Conservation (phyloP, 1,284 basidiomycete species). For the Fomitopsis palustris region DNA sequence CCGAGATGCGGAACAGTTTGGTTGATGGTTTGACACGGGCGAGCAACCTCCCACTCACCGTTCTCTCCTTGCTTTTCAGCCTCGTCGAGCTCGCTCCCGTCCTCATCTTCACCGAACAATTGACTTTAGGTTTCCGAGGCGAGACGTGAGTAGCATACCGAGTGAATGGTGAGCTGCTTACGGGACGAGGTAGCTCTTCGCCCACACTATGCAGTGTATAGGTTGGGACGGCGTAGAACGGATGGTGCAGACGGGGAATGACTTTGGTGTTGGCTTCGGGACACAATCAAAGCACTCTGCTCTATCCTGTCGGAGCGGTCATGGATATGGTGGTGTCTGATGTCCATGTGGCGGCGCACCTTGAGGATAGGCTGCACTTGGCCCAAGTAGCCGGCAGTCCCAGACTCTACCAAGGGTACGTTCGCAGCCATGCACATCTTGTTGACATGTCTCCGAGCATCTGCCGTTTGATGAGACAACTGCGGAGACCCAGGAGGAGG, state of each 20-base stretch:
- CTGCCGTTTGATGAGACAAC: conserved; percentile 34
- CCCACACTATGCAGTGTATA: conserved; percentile 99
- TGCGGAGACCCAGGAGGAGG: background rate
- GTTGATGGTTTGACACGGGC: background rate
- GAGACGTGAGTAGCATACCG: too few relatives aligned
- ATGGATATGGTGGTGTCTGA: background rate
- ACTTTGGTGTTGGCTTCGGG: conserved; percentile 87
- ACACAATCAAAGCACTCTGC: conserved; percentile 94
- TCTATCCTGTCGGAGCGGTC: conserved; percentile 48
- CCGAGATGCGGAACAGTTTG: background rate
- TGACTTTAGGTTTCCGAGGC: conserved; percentile 51
- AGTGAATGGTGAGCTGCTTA: conserved; percentile 38
- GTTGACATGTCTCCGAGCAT: conserved; percentile 92
- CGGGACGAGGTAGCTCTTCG: conserved; percentile 97
- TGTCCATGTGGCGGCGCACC: conserved; percentile 32
- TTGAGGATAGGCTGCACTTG: conserved; percentile 77
- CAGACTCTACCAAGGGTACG: conserved; percentile 93
- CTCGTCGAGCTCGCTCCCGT: conserved; percentile 76
- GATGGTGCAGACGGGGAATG: conserved; percentile 98
- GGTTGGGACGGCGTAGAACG: conserved; percentile 96
- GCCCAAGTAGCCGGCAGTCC: conserved; percentile 94
- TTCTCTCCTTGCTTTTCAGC: conserved; percentile 89
- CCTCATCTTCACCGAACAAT: conserved; percentile 89
- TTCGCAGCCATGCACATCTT: conserved; percentile 93
- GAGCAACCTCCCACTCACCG: conserved; percentile 41